Percentiles rank a stretch among this genome's conserved stretches.
Evolutionary conservation across 1,284 basidiomycete species (phyloP).

Genomic region (Rhodotorula sp.): DNA sequence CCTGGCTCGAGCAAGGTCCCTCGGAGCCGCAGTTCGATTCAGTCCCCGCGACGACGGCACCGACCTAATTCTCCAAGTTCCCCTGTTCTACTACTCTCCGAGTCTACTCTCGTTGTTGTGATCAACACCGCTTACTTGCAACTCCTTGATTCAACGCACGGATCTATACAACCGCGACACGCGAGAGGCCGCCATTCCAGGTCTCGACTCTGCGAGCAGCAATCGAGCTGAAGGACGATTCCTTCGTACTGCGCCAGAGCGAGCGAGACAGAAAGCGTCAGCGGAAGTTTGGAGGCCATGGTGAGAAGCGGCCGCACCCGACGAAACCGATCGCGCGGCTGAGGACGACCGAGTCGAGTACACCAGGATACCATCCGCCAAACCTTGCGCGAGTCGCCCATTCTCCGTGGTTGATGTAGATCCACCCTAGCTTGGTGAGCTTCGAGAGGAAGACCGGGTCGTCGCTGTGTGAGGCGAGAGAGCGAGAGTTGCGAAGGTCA

Average conservation of each 20-base stretch:
- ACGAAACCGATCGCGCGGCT: conserved; percentile 31
- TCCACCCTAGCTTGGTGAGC: conserved; percentile 29
- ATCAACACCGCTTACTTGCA: too few relatives aligned
- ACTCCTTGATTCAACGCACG: too few relatives aligned
- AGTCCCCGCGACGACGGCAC: too few relatives aligned
- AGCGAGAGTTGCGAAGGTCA: background rate
- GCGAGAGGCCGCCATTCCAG: conserved; percentile 24
- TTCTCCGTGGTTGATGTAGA: conserved; percentile 19
- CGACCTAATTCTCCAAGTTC: too few relatives aligned
- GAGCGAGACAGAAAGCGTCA: background rate
- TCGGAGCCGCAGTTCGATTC: too few relatives aligned
- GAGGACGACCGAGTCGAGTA: conserved; percentile 28
- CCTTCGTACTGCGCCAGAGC: conserved; percentile 2
- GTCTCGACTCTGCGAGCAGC: conserved; percentile 33
- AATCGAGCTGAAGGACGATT: conserved; percentile 23
- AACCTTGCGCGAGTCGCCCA: conserved; percentile 25
- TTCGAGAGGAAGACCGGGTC: conserved; percentile 32
- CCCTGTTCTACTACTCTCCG: too few relatives aligned
- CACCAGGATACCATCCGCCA: conserved; percentile 32
- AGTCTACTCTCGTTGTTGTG: too few relatives aligned
- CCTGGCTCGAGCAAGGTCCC: too few relatives aligned
- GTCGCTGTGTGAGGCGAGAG: conserved; percentile 1
- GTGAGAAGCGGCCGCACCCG: conserved; percentile 18
- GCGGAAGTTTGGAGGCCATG: too few relatives aligned
- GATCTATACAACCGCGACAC: too few relatives aligned